Evolutionary conservation across 495 filamentous ascomycete genomes (phyloP).

Genomic region (Hyaloscypha bicolor): DNA sequence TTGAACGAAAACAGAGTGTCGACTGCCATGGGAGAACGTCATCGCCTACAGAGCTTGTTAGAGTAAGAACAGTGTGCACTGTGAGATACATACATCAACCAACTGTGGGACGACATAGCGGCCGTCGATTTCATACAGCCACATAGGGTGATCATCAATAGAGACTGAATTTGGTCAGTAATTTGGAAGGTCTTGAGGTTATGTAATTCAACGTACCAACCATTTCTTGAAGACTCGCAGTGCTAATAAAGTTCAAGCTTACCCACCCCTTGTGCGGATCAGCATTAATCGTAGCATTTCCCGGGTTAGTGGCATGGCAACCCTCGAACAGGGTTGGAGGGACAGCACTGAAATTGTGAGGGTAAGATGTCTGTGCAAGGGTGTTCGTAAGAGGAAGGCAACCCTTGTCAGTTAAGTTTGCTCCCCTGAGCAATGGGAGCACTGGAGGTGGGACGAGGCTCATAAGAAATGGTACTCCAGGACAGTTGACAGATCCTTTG

Average conservation of each 20-base stretch:
- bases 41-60: conserved; percentile 29
- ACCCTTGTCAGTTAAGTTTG: conserved; percentile 51
- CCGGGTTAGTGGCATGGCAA: conserved; percentile 45
- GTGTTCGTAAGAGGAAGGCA: conserved; percentile 34
- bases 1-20: conserved; percentile 44
- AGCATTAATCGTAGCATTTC: conserved; percentile 40
- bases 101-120: conserved; percentile 44
- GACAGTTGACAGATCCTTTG: conserved; percentile 52
- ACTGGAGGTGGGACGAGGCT: conserved; percentile 37
- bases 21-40: conserved; percentile 43
- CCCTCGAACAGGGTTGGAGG: conserved; percentile 40
- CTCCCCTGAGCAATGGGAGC: conserved; percentile 36
- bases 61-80: not conserved
- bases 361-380: conserved; percentile 24
- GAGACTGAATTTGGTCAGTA: conserved; percentile 38
- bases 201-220: conserved; percentile 2
- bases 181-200: conserved; percentile 14
- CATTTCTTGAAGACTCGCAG: conserved; percentile 24
- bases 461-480: conserved; percentile 40
- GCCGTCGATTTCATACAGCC: conserved; percentile 49
- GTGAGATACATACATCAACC: conserved; percentile 32
- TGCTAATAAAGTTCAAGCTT: conserved; percentile 51
- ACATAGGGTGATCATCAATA: conserved; percentile 48
- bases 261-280: conserved; percentile 43
- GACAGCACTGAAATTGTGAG: conserved; percentile 38